Evolutionary conservation across 305 asterid genomes (phyloP).

Genomic region (Striga hermonthica): DNA sequence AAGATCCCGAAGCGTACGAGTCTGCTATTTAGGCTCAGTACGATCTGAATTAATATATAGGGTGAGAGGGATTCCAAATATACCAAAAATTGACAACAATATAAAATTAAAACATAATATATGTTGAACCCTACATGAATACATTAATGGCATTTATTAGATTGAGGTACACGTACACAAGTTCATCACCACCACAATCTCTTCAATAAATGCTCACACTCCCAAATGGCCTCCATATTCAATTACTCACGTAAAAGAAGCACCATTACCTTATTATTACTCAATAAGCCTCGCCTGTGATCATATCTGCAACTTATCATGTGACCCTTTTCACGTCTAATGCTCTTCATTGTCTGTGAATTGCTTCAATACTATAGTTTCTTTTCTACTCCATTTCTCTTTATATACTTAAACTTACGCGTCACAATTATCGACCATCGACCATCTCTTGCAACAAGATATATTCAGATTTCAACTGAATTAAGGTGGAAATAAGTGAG

Average conservation of each 20-base stretch:
- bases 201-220: constrained; percentile 21
- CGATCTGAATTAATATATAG: no score
- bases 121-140: not conserved
- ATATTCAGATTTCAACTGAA: not conserved
- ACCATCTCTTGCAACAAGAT: constrained; percentile 10
- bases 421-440: constrained; percentile 21
- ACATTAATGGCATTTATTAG: constrained; percentile 40
- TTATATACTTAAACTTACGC: constrained; percentile 39
- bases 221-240: constrained; percentile 25
- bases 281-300: constrained; percentile 40
- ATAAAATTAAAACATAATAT: no score
- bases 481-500: not conserved
- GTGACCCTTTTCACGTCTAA: constrained; percentile 44
- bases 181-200: not conserved
- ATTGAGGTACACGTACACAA: not conserved
- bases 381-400: constrained; percentile 12
- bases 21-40: no score
- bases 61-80: no score
- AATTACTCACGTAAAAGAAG: constrained; percentile 54
- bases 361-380: constrained; percentile 54
- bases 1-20: no score
- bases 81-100: no score
- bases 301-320: constrained; percentile 46
- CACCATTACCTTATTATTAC: constrained; percentile 35
- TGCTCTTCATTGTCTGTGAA: constrained; percentile 56